Conservation (phyloP, 2,329 filamentous ascomycete species). For the Epichloe baconii region DNA sequence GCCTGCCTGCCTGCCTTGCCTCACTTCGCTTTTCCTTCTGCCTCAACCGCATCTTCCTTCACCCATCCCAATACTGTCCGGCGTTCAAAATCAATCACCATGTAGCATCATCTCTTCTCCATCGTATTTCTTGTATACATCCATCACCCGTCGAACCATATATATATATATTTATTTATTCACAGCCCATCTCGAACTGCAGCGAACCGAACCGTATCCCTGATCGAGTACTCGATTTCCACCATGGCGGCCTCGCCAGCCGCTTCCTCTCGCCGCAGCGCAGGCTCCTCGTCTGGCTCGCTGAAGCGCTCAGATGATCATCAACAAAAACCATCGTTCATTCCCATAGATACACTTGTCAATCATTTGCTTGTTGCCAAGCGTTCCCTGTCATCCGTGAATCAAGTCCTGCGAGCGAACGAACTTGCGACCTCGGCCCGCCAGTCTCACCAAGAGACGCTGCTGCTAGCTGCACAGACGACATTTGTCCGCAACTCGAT, state of each 20-base stretch:
- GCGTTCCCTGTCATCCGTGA: conserved; percentile 72
- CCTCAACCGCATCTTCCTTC: neutral
- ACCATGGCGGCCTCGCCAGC: conserved; percentile 24
- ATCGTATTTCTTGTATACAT: neutral
- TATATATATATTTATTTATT: neutral
- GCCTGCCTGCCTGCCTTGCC: neutral
- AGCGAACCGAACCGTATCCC: neutral
- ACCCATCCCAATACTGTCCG: neutral
- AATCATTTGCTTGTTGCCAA: conserved; percentile 78
- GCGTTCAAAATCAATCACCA: neutral
- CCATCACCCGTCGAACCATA: neutral
- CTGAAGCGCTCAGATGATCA: conserved; percentile 18
- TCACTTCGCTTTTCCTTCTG: neutral
- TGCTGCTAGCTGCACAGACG: conserved; percentile 57
- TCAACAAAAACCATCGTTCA: conserved; percentile 7
- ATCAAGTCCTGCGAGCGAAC: conserved; percentile 71
- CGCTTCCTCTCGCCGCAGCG: conserved; percentile 23
- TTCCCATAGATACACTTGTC: conserved; percentile 62
- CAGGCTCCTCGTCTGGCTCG: conserved; percentile 23
- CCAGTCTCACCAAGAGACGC: conserved; percentile 62
- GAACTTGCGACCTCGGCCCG: conserved; percentile 71
- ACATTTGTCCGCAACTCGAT: conserved; percentile 54
- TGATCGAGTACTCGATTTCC: neutral
- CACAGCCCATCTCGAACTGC: neutral
- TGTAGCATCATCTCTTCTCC: conserved; percentile 4